phyloP scores from a whole-genome alignment of 768 basidiomycete genomes.

The Suillus subalutaceus region DNA sequence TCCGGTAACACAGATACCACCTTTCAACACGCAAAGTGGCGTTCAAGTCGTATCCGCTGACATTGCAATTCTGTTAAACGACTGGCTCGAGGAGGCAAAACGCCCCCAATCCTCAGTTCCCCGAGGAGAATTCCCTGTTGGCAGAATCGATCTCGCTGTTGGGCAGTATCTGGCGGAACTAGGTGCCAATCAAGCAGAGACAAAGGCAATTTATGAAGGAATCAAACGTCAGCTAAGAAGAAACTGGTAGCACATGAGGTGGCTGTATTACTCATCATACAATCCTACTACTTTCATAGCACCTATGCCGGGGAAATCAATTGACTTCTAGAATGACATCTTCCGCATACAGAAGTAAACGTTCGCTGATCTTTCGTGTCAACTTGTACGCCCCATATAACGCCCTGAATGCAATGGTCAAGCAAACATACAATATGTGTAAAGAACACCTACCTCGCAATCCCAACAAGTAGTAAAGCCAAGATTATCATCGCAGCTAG shows the following conservation, averaged over 20 bases:
- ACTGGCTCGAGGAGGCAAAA: constrained; percentile 81
- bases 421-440: constrained; percentile 13
- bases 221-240: constrained; percentile 72
- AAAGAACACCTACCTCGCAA: constrained; percentile 52
- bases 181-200: constrained; percentile 61
- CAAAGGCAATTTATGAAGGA: constrained; percentile 65
- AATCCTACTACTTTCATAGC: background rate
- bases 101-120: constrained; percentile 68
- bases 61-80: constrained; percentile 76
- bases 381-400: constrained; percentile 69
- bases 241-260: constrained; percentile 55
- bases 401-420: constrained; percentile 48
- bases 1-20: constrained; percentile 58
- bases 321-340: constrained; percentile 81
- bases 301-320: constrained; percentile 27
- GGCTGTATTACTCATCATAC: constrained; percentile 1
- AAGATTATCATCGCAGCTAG: constrained; percentile 68
- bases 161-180: constrained; percentile 77
- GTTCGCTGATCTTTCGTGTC: constrained; percentile 61
- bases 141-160: constrained; percentile 71
- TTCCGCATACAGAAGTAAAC: constrained; percentile 69
- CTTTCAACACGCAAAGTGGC: constrained; percentile 80
- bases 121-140: constrained; percentile 74
- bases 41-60: constrained; percentile 82
- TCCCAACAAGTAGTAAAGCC: constrained; percentile 61